These are phyloP conservation scores for Candida stauntonica DNA, from an alignment of 805 yeast genomes.

Conservation along the genomic window DNA sequence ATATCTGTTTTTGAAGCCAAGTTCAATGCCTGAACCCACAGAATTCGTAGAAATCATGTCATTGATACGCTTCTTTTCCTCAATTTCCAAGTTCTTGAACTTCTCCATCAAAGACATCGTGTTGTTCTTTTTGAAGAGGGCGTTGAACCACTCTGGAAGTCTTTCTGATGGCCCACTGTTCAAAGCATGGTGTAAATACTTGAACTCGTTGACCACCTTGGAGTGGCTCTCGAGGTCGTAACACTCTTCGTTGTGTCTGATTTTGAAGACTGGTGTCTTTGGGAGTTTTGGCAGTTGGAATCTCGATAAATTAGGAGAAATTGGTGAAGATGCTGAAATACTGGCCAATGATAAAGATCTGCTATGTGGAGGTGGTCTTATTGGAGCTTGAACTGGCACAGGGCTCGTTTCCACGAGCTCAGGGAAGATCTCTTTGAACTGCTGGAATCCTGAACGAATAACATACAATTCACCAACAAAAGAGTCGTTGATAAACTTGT, in stretches of 20 bases:
- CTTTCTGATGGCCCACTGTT: slow-evolving; percentile 7
- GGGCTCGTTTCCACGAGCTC: slow-evolving; percentile 19
- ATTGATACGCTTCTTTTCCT: slow-evolving; percentile 65
- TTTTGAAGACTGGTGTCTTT: slow-evolving; percentile 40
- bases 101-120: slow-evolving; percentile 36
- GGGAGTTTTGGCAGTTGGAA: slow-evolving; percentile 48
- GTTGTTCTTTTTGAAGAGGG: slow-evolving; percentile 23
- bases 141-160: slow-evolving; percentile 44
- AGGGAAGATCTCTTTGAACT: slow-evolving; percentile 31
- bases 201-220: slow-evolving; percentile 21
- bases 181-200: slow-evolving; percentile 9
- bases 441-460: slow-evolving; percentile 38
- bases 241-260: slow-evolving; percentile 51
- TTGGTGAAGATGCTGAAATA: slow-evolving; percentile 9
- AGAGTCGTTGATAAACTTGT: slow-evolving; percentile 40
- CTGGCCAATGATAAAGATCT: slow-evolving; percentile 23
- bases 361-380: slow-evolving; percentile 12
- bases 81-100: slow-evolving; percentile 62
- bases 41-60: slow-evolving; percentile 27
- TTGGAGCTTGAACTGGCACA: not conserved
- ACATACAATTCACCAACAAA: slow-evolving; percentile 41
- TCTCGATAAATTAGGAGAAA: slow-evolving; percentile 36
- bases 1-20: slow-evolving; percentile 72
- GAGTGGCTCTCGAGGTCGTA: slow-evolving; percentile 19
- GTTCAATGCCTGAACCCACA: slow-evolving; percentile 48